Evolutionary conservation across 495 filamentous ascomycete genomes (phyloP).

Genomic region (Penicillium samsonianum): DNA sequence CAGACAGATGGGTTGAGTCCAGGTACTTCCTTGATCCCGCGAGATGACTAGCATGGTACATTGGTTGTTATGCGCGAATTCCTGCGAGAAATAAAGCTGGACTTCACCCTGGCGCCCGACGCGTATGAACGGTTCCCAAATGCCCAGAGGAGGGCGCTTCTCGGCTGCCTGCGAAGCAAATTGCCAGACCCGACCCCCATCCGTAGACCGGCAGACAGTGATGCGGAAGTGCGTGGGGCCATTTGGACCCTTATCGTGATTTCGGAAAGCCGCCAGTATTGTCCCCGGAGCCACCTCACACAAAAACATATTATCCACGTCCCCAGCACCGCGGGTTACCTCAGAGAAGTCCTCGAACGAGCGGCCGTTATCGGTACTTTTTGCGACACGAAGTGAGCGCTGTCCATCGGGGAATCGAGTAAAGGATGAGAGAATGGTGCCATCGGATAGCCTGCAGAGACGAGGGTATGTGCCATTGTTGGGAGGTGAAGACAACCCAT

Average conservation of each 20-base stretch:
- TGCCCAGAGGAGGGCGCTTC: conserved; percentile 46
- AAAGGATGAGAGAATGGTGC: conserved; percentile 44
- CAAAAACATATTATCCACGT: conserved; percentile 62
- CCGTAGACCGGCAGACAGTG: conserved; percentile 57
- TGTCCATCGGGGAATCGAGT: conserved; percentile 36
- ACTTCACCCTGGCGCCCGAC: conserved; percentile 49
- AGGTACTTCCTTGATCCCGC: conserved; percentile 54
- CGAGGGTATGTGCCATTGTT: conserved; percentile 46
- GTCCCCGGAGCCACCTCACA: conserved; percentile 51
- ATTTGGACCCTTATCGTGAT: conserved; percentile 51
- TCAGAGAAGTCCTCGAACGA: conserved; percentile 40
- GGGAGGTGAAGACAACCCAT: conserved; percentile 40
- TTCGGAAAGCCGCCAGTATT: conserved; percentile 60
- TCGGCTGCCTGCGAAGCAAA: conserved; percentile 56
- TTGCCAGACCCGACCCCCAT: conserved; percentile 55
- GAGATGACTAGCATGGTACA: conserved; percentile 60
- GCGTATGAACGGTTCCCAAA: conserved; percentile 65
- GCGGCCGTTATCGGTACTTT: conserved; percentile 40
- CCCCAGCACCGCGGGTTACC: conserved; percentile 41
- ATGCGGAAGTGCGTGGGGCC: conserved; percentile 57
- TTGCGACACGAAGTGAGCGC: conserved; percentile 35
- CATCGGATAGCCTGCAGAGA: conserved; percentile 40
- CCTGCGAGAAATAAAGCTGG: conserved; percentile 60
- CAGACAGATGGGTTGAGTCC: conserved; percentile 49
- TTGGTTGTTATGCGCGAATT: conserved; percentile 57